A percentile compares a stretch with the other conserved stretches of the same genome.
Evolutionary conservation across 129 eudicot species (phyloP).

Genomic region (Flaveria linearis): DNA sequence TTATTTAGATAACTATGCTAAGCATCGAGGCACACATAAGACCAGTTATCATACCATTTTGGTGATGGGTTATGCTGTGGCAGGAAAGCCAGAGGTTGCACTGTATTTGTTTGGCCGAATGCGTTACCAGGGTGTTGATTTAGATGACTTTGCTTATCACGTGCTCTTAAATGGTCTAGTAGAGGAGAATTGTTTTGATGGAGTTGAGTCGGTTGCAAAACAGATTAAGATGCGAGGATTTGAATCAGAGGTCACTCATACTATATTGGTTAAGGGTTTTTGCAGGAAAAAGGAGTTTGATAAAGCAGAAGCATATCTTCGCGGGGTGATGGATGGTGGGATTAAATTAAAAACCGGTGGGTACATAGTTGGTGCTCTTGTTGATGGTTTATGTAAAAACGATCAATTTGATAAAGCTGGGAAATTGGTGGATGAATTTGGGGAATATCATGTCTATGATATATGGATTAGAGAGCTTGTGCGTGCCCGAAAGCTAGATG

Average conservation of each 20-base stretch:
- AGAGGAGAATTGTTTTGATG: constrained; percentile 57
- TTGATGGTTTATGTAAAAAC: constrained; percentile 60
- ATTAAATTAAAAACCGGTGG: constrained; percentile 39
- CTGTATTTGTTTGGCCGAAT: constrained; percentile 67
- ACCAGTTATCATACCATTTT: constrained; percentile 47
- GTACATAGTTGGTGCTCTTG: constrained; percentile 42
- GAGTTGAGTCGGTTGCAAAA: constrained; percentile 49
- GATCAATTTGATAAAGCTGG: constrained; percentile 57
- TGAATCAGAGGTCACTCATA: constrained; percentile 50
- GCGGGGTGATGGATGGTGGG: constrained; percentile 40
- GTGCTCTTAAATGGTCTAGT: constrained; percentile 73
- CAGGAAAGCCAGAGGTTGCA: constrained; percentile 71
- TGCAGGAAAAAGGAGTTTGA: constrained; percentile 64
- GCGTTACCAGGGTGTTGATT: constrained; percentile 75
- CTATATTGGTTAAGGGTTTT: constrained; percentile 59
- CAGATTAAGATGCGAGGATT: constrained; percentile 68
- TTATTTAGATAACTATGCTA: constrained; percentile 44
- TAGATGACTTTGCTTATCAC: constrained; percentile 61
- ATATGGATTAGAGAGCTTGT: constrained; percentile 75
- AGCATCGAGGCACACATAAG: constrained; percentile 27
- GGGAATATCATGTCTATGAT: constrained; percentile 53
- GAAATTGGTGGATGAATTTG: constrained; percentile 61
- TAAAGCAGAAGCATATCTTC: constrained; percentile 58
- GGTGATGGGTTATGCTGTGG: constrained; percentile 85
- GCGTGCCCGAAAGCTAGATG: constrained; percentile 55